phyloP scores from a whole-genome alignment of 78 protist species.

The Cavenderia fasciculata region DNA sequence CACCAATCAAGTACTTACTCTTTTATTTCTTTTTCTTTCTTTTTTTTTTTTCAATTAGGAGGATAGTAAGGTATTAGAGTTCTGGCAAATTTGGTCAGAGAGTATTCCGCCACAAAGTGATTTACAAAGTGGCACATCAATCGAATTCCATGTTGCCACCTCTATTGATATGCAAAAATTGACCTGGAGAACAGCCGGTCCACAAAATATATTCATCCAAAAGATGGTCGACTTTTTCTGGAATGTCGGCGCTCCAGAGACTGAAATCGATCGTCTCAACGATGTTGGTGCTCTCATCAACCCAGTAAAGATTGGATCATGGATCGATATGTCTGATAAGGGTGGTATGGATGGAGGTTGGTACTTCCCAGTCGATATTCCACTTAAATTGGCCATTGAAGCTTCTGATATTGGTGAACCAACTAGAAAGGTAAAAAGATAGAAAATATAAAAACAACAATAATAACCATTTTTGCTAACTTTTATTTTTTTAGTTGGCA shows the following conservation, averaged over 20 bases:
- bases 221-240: conserved; percentile 90
- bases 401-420: conserved; percentile 84
- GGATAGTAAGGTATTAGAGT: conserved; percentile 64
- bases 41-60: conserved; percentile 38
- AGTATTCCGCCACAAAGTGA: conserved; percentile 79
- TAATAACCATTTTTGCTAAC: background rate
- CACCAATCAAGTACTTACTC: too few species aligned
- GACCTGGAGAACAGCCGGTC: conserved; percentile 87
- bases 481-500: conserved; percentile 3
- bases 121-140: conserved; percentile 68
- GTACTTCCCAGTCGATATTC: conserved; percentile 88
- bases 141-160: conserved; percentile 83
- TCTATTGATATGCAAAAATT: conserved; percentile 85
- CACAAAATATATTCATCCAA: conserved; percentile 84
- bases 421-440: conserved; percentile 37
- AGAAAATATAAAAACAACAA: background rate
- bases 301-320: conserved; percentile 85
- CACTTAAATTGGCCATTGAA: conserved; percentile 79
- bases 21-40: too few species aligned
- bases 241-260: conserved; percentile 89
- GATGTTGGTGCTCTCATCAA: conserved; percentile 88
- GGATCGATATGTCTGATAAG: conserved; percentile 85
- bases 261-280: conserved; percentile 83
- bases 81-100: conserved; percentile 83
- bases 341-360: conserved; percentile 91